Evolutionary conservation across 2,329 filamentous ascomycete species (phyloP).

Genomic region (Pseudogymnoascus sp.): DNA sequence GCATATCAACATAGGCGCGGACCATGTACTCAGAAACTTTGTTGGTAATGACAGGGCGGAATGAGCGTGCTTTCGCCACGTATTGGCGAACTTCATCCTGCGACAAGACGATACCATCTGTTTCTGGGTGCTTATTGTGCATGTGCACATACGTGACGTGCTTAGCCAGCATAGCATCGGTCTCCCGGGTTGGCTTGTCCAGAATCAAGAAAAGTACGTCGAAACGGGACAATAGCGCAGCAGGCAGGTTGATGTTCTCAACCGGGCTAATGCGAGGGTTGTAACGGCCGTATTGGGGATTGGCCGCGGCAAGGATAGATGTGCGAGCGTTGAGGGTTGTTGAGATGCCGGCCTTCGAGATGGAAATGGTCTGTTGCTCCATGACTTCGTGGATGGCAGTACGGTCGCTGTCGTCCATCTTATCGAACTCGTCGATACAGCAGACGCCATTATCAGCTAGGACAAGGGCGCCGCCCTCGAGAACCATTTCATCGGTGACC

Average conservation of each 20-base stretch:
- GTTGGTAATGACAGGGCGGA: conserved; percentile 78
- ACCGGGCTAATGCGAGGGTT: conserved; percentile 96
- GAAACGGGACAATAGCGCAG: conserved; percentile 91
- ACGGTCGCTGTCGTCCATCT: conserved; percentile 73
- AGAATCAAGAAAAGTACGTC: conserved; percentile 95
- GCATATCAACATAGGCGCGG: conserved; percentile 91
- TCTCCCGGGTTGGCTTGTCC: conserved; percentile 83
- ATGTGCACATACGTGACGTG: conserved; percentile 98
- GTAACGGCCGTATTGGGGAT: conserved; percentile 95
- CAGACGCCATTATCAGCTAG: conserved; percentile 76
- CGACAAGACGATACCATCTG: conserved; percentile 71
- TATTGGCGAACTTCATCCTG: conserved; percentile 94
- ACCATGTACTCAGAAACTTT: conserved; percentile 92
- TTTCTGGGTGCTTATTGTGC: conserved; percentile 86
- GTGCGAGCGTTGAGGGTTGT: conserved; percentile 95
- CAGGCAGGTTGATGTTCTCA: conserved; percentile 99
- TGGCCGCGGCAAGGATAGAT: conserved; percentile 90
- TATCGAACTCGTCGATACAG: conserved; percentile 82
- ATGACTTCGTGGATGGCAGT: conserved; percentile 83
- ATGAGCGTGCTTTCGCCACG: conserved; percentile 85
- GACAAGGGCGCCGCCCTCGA: conserved; percentile 73
- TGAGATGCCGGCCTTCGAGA: conserved; percentile 88
- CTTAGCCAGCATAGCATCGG: conserved; percentile 86
- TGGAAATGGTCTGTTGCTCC: conserved; percentile 81
- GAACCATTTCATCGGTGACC: conserved; percentile 70